Evolutionary conservation across 164 flowering plant species (phyloP).

Genomic region (Dillenia turbinata): DNA sequence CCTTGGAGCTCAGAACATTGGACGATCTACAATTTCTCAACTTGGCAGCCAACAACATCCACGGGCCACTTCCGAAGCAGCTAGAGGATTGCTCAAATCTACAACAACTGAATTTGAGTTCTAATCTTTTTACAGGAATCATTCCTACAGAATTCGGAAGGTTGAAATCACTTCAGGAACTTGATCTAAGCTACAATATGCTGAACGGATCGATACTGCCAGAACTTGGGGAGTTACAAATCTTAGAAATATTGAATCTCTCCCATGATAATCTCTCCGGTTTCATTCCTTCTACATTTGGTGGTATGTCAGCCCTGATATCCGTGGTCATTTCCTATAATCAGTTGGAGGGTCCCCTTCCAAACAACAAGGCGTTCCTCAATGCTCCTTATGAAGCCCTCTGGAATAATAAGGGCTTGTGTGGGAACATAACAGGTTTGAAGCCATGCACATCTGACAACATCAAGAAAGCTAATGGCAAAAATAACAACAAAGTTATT

Average conservation of each 20-base stretch:
- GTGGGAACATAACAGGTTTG: neutral
- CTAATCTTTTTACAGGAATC: neutral
- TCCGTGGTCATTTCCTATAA: neutral
- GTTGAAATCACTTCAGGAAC: neutral
- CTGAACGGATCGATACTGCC: neutral
- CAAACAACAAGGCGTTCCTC: neutral
- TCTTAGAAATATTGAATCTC: conserved; percentile 2
- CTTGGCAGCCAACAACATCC: neutral
- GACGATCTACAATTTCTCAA: neutral
- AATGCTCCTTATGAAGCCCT: neutral
- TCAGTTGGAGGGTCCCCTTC: conserved; percentile 2
- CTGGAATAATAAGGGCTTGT: conserved; percentile 1
- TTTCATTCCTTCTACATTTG: neutral
- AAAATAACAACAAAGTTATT: neutral
- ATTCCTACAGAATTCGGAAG: neutral
- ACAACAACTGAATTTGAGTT: neutral
- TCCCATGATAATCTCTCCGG: neutral
- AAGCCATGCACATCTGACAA: neutral
- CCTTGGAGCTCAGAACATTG: neutral
- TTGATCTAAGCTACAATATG: neutral
- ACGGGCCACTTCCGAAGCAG: neutral
- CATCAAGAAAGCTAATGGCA: neutral
- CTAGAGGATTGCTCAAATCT: neutral
- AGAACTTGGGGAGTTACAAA: neutral
- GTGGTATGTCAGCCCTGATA: neutral